Evolutionary conservation across 306 rosid genomes (phyloP).

Genomic region (Datisca glomerata): DNA sequence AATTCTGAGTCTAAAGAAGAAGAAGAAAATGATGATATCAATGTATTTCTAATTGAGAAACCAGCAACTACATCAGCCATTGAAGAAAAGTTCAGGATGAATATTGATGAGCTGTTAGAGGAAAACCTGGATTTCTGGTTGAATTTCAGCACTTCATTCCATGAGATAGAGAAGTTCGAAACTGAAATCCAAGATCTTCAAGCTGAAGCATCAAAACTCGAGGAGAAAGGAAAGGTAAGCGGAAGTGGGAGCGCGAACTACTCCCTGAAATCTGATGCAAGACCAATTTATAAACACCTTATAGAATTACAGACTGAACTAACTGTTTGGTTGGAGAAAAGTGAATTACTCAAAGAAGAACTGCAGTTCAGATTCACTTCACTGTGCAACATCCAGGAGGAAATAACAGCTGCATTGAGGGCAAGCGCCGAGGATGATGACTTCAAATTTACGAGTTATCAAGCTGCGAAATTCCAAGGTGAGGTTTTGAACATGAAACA

Average conservation of each 20-base stretch:
- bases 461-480: slow-evolving; percentile 98
- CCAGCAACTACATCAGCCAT: slow-evolving; percentile 31
- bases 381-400: slow-evolving; percentile 69
- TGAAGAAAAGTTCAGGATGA: slow-evolving; percentile 55
- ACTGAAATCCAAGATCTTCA: slow-evolving; percentile 50
- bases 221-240: slow-evolving; percentile 35
- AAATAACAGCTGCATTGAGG: slow-evolving; percentile 70
- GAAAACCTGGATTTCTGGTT: slow-evolving; percentile 87
- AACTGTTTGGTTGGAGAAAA: slow-evolving; percentile 52
- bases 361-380: slow-evolving; percentile 57
- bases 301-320: slow-evolving; percentile 65
- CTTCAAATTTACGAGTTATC: slow-evolving; percentile 79
- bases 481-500: slow-evolving; percentile 95
- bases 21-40: slow-evolving; percentile 10
- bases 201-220: slow-evolving; percentile 39
- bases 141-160: slow-evolving; percentile 58
- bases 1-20: background rate
- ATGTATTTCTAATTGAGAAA: slow-evolving; percentile 19
- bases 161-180: slow-evolving; percentile 61
- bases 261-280: slow-evolving; percentile 53
- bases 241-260: slow-evolving; percentile 18
- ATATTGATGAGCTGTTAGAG: slow-evolving; percentile 76
- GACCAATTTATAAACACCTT: slow-evolving; percentile 76
- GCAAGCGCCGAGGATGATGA: slow-evolving; percentile 79
- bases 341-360: slow-evolving; percentile 49